These are phyloP conservation scores for Calonectria pteridis DNA, from an alignment of 2,329 filamentous ascomycete species.

Conservation along the genomic window DNA sequence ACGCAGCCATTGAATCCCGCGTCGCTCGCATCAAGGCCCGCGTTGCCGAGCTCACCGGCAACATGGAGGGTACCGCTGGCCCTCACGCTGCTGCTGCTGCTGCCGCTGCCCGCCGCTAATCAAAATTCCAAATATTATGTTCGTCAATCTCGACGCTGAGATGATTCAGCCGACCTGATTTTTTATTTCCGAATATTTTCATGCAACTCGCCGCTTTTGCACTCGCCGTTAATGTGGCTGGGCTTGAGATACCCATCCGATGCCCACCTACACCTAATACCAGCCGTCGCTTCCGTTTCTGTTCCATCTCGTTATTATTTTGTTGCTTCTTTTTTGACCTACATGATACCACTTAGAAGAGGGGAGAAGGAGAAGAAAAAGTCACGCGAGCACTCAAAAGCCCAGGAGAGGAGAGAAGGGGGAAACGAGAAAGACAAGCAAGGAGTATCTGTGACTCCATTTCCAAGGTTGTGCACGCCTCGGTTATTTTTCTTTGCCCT, in stretches of 20 bases:
- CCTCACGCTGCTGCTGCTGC: conserved; percentile 47
- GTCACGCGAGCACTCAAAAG: conserved; percentile 36
- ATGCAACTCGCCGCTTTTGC: conserved; percentile 29
- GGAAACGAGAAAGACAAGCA: conserved; percentile 16
- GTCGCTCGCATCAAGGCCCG: conserved; percentile 98
- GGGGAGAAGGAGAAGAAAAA: conserved; percentile 43
- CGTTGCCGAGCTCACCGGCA: conserved; percentile 92
- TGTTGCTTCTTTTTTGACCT: conserved; percentile 35
- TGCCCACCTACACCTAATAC: conserved; percentile 41
- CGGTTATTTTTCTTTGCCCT: conserved; percentile 27
- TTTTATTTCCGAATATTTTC: conserved; percentile 28
- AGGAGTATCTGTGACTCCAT: conserved; percentile 20
- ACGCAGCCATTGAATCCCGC: conserved; percentile 90
- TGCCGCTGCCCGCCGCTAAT: conserved; percentile 36
- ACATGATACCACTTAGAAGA: conserved; percentile 49
- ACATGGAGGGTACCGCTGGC: conserved; percentile 72
- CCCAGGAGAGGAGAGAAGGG: conserved; percentile 27
- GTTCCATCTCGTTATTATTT: conserved; percentile 35
- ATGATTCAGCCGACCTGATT: conserved; percentile 19
- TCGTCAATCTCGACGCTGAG: conserved; percentile 12
- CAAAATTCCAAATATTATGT: conserved; percentile 6
- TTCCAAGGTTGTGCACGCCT: not conserved
- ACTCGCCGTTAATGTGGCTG: conserved; percentile 31
- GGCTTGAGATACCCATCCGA: conserved; percentile 26
- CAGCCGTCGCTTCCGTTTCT: conserved; percentile 41